These are phyloP conservation scores for Ilex aquifolium DNA, from an alignment of 257 asterid genomes.

Conservation along the genomic window DNA sequence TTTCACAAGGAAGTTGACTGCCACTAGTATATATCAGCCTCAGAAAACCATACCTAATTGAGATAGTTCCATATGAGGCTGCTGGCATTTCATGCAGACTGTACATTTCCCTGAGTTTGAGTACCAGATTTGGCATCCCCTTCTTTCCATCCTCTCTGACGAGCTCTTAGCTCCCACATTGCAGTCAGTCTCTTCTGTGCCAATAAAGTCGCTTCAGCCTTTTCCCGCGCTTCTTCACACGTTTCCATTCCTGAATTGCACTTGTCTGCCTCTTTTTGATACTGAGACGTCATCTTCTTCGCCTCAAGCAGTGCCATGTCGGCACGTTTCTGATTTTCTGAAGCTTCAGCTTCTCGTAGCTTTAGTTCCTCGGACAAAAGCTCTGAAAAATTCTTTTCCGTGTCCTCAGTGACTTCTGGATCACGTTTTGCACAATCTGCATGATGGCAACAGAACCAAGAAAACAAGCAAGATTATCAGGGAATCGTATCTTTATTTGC, in stretches of 20 bases:
- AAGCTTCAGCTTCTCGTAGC: not conserved
- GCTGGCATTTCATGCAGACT: not conserved
- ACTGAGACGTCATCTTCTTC: not conserved
- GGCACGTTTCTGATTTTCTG: not conserved
- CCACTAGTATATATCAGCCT: too few species aligned
- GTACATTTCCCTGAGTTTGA: not conserved
- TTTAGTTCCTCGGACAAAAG: not conserved
- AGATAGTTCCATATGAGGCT: too few species aligned
- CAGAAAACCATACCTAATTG: too few species aligned
- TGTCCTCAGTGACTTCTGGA: not conserved
- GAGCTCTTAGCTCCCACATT: not conserved
- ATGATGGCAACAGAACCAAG: not conserved
- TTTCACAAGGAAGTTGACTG: too few species aligned
- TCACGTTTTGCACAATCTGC: not conserved
- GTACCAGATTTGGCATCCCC: not conserved
- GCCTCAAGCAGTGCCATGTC: conserved; percentile 1
- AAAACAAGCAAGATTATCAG: not conserved
- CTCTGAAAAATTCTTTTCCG: not conserved
- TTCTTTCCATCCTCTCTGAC: conserved; percentile 1
- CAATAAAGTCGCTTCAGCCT: not conserved
- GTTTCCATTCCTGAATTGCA: not conserved
- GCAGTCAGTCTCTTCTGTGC: conserved; percentile 1
- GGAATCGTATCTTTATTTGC: too few species aligned
- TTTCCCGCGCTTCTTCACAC: not conserved
- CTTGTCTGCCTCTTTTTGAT: not conserved